These are phyloP conservation scores for Brassica incana DNA, from an alignment of 345 rosid species.

Conservation along the genomic window DNA sequence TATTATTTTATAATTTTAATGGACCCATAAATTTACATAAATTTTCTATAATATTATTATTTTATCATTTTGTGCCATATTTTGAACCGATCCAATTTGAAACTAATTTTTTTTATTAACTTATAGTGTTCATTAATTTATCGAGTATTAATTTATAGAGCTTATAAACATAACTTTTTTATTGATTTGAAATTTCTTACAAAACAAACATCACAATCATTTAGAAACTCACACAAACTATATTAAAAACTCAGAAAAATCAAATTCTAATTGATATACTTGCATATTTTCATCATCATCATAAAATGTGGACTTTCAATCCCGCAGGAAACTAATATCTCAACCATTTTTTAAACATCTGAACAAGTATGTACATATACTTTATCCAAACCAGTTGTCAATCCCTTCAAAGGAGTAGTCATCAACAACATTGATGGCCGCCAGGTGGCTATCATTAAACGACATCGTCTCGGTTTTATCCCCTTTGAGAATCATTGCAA, in stretches of 20 bases:
- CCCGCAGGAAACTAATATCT: background rate
- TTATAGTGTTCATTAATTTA: no score
- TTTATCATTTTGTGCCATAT: no score
- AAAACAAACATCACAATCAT: background rate
- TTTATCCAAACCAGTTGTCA: slow-evolving; percentile 20
- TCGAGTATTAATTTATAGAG: no score
- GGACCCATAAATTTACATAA: no score
- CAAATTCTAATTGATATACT: slow-evolving; percentile 29
- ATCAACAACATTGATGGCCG: slow-evolving; percentile 13
- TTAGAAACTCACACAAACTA: background rate
- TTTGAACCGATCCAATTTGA: no score
- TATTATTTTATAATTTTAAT: no score
- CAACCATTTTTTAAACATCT: background rate
- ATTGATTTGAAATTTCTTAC: background rate
- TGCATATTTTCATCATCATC: slow-evolving; percentile 19
- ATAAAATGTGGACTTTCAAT: background rate
- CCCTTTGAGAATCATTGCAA: slow-evolving; percentile 19
- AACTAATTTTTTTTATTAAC: no score
- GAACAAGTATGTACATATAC: background rate
- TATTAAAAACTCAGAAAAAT: background rate
- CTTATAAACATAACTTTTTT: background rate
- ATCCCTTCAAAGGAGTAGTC: slow-evolving; percentile 17
- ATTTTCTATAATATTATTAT: no score
- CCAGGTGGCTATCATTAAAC: slow-evolving; percentile 7
- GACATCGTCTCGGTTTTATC: slow-evolving; percentile 8